Evolutionary conservation across 192 early-diverging fungal species (phyloP), one percentile per base, ranked within the genome.

Genomic region (Gaertneriomyces semiglobifer): DNA sequence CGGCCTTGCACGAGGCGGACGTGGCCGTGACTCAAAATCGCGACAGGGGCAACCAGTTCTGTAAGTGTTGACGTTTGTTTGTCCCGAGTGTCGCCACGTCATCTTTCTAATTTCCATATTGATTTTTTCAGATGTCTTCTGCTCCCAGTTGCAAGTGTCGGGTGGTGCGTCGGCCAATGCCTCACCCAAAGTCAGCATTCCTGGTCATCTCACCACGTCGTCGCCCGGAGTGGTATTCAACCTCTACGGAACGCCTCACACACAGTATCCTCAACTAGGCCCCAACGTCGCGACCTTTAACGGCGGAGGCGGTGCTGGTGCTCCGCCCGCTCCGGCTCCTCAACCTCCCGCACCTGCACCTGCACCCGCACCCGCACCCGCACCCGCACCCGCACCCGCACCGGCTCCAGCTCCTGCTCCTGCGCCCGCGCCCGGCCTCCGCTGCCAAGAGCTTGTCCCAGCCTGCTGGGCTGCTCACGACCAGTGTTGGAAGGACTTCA

Each of bases 1-100:
- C 25, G 43, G 66, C 69, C 2, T 46, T 71, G 14, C 69, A 71
- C 69, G 69, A 69, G 45, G 55, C 65, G 18, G 62, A 68, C 57
- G 18, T 46, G 19, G 2, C 52, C 19, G n/a, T 38, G 38, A 39
- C 48, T 10, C 19, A 19, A 6, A 63, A 53, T 52, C 62, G 50
- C 47, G 62, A 47, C 20, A 65, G 63, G 39, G 69, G 69, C 19
- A 42, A 53, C 62, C 69, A 71, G 50, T 20, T 71, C 45, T 71
- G 25, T 33, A 33, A 33, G 25, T 33, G 25, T 33, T 33, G 25
- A 33, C 2, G 25, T 33, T 33, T 33, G 25, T 33, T 33, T 33
- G 25, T 33, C 25, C 25, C 0, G 25, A 33, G 25, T 33, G 25
- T 33, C 25, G 25, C 25, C 25, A 2, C 25, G 25, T 33, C 25